Conservation (phyloP, 78 protist genomes). For the Pelomyxa schiedti region DNA sequence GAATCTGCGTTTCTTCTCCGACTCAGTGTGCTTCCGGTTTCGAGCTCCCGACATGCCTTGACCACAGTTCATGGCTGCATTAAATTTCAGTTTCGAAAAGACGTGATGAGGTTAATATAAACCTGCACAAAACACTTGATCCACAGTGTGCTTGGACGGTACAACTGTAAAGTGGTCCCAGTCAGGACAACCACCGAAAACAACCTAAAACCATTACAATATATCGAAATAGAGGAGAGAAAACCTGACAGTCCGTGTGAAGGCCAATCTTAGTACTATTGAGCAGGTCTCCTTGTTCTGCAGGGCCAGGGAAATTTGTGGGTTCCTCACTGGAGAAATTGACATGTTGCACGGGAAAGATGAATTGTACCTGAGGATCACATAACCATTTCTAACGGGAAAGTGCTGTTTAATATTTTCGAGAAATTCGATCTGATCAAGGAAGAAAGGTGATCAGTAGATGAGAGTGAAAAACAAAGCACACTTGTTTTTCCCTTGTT, state of each 20-base stretch:
- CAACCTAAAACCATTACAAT: too few species aligned
- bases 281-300: background rate
- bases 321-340: background rate
- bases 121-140: background rate
- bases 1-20: background rate
- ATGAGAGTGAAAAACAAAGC: too few species aligned
- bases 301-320: background rate
- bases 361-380: too few species aligned
- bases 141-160: background rate
- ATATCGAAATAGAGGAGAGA: too few species aligned
- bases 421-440: background rate
- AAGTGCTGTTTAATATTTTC: background rate
- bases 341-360: too few species aligned
- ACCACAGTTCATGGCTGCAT: background rate
- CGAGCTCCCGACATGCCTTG: background rate
- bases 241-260: background rate
- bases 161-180: background rate
- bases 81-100: too few species aligned
- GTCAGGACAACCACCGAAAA: too few species aligned
- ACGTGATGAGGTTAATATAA: too few species aligned
- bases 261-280: background rate
- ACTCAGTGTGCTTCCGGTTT: background rate
- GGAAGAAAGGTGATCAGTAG: too few species aligned
- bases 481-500: background rate
- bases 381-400: background rate